These are phyloP conservation scores for Antrodiella citrinella DNA, from an alignment of 768 basidiomycete species.

Conservation along the genomic window DNA sequence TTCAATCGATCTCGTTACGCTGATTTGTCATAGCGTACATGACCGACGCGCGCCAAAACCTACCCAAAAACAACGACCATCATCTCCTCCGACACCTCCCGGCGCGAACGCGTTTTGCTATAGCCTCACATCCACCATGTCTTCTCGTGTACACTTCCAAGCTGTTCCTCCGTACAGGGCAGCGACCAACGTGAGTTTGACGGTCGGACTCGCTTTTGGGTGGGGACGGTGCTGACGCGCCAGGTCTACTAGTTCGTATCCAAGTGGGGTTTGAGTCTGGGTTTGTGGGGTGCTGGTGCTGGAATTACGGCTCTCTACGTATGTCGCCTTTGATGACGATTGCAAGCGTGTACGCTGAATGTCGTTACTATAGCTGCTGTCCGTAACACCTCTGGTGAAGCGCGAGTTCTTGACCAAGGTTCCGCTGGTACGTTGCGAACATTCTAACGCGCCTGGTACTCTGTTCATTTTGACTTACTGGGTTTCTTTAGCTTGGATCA, in stretches of 20 bases:
- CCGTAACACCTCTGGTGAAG: conserved; percentile 80
- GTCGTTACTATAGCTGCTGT: conserved; percentile 47
- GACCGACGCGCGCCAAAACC: not conserved
- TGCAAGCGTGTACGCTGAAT: conserved; percentile 3
- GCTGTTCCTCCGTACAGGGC: conserved; percentile 18
- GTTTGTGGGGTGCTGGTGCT: conserved; percentile 64
- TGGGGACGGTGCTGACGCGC: not conserved
- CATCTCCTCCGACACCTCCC: conserved; percentile 10
- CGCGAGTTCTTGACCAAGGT: conserved; percentile 65
- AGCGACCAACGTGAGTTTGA: too few species aligned
- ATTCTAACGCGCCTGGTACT: conserved; percentile 5
- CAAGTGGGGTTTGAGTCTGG: conserved; percentile 53
- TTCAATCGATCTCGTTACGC: too few species aligned
- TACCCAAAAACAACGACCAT: not conserved
- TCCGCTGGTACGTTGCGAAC: conserved; percentile 52
- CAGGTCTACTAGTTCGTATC: conserved; percentile 18
- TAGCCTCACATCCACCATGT: not conserved
- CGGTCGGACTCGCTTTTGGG: too few species aligned
- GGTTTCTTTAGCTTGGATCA: conserved; percentile 41
- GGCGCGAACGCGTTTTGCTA: conserved; percentile 3
- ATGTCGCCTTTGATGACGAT: conserved; percentile 21
- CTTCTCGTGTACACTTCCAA: conserved; percentile 26
- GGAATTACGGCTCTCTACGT: conserved; percentile 67
- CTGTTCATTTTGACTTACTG: conserved; percentile 1
- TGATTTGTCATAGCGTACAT: not conserved